Evolutionary conservation across 495 filamentous ascomycete species (phyloP).

Genomic region (Penicillium bialowiezense): DNA sequence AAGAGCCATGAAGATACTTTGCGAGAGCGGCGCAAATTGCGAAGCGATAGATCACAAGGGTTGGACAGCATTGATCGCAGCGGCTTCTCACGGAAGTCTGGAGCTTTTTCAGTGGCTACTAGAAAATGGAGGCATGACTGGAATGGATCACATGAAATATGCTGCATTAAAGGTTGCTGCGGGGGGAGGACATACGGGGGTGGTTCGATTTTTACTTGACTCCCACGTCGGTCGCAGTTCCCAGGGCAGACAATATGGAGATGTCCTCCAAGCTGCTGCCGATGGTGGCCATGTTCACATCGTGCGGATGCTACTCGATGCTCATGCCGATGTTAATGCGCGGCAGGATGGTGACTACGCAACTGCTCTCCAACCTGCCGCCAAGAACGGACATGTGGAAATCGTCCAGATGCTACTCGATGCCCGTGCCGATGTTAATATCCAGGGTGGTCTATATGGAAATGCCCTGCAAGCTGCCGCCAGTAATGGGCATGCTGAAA

Average conservation of each 20-base stretch:
- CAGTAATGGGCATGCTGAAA: not conserved
- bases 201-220: not conserved
- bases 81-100: not conserved
- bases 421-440: not conserved
- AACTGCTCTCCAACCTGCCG: not conserved
- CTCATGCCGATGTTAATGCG: not conserved
- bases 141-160: not conserved
- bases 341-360: not conserved
- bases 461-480: not conserved
- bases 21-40: not conserved
- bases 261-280: too few relatives aligned
- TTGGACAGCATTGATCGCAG: not conserved
- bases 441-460: not conserved
- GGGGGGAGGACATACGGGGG: not conserved
- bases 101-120: slow-evolving; percentile 11
- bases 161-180: not conserved
- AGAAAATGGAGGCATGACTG: not conserved
- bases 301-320: not conserved
- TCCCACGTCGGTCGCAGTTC: too few relatives aligned
- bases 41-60: not conserved
- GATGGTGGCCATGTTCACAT: too few relatives aligned
- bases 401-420: not conserved
- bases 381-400: not conserved
- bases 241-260: too few relatives aligned
- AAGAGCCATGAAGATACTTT: not conserved